Evolutionary conservation across 208 protist species (phyloP).

Genomic region (Angomonas ambiguus): DNA sequence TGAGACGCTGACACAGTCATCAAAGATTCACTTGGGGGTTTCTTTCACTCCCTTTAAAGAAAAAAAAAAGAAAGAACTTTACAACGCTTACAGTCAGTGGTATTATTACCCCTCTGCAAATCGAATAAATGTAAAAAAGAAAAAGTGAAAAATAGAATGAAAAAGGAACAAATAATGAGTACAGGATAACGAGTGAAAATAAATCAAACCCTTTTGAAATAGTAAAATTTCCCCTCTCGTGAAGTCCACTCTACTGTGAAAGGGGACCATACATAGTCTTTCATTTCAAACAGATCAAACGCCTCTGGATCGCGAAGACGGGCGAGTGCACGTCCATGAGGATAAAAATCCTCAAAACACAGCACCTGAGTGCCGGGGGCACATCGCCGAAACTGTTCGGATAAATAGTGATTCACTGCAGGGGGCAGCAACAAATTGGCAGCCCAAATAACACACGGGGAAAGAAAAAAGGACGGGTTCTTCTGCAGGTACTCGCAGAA

Average conservation of each 20-base stretch:
- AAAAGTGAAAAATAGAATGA: conserved; percentile 3
- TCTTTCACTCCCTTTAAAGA: background rate
- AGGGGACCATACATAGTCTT: conserved; percentile 54
- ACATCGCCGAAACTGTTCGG: conserved; percentile 32
- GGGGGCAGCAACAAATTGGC: conserved; percentile 59
- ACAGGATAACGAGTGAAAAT: background rate
- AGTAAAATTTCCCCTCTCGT: conserved; percentile 52
- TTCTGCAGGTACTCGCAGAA: conserved; percentile 46
- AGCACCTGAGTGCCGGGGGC: conserved; percentile 36
- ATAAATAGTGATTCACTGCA: conserved; percentile 50
- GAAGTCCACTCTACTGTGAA: conserved; percentile 54
- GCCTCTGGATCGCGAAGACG: conserved; percentile 55
- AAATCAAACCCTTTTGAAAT: conserved; percentile 17
- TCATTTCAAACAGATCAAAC: conserved; percentile 59
- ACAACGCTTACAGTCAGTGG: no score
- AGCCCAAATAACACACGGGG: conserved; percentile 57
- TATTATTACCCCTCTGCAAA: no score
- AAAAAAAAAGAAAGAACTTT: background rate
- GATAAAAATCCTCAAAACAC: conserved; percentile 73
- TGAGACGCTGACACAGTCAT: background rate
- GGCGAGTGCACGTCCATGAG: conserved; percentile 42
- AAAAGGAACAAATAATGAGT: background rate
- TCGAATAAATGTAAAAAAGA: conserved; percentile 3
- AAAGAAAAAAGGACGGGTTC: conserved; percentile 54
- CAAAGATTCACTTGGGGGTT: background rate